A percentile compares a stretch with the other conserved stretches of the same genome.
phyloP scores from a whole-genome alignment of 2,329 filamentous ascomycete genomes.

The Bipolaris sorokiniana region DNA sequence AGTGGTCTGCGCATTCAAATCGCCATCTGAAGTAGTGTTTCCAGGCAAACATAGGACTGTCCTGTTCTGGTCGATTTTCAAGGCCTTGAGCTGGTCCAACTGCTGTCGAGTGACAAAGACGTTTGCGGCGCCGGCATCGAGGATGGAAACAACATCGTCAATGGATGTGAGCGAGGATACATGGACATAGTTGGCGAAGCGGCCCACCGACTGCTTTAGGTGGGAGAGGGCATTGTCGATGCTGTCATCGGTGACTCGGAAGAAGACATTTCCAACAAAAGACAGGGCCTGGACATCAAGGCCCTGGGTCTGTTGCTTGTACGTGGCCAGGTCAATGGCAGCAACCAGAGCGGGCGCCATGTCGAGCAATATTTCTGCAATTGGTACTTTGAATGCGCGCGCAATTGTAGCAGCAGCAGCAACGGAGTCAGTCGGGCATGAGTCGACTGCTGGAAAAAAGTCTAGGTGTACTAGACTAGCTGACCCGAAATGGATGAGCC shows the following conservation, averaged over 20 bases:
- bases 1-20: slow-evolving; percentile 52
- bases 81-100: slow-evolving; percentile 61
- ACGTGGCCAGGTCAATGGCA: slow-evolving; percentile 55
- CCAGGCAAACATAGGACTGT: slow-evolving; percentile 62
- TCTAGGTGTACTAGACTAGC: slow-evolving; percentile 9
- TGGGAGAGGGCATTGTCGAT: slow-evolving; percentile 58
- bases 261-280: slow-evolving; percentile 64
- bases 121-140: slow-evolving; percentile 84
- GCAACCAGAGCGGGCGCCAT: slow-evolving; percentile 57
- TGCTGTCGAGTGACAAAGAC: slow-evolving; percentile 80
- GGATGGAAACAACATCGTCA: slow-evolving; percentile 77
- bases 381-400: neutral
- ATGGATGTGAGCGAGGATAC: slow-evolving; percentile 70
- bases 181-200: slow-evolving; percentile 73
- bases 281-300: slow-evolving; percentile 60
- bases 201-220: slow-evolving; percentile 62
- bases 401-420: neutral
- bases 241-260: slow-evolving; percentile 57
- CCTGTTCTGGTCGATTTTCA: slow-evolving; percentile 61
- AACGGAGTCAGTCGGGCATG: slow-evolving; percentile 3
- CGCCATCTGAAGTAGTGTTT: slow-evolving; percentile 49
- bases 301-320: slow-evolving; percentile 55
- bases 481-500: slow-evolving; percentile 14
- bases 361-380: slow-evolving; percentile 17
- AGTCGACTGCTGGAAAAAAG: slow-evolving; percentile 17